phyloP scores from a whole-genome alignment of 495 filamentous ascomycete genomes.

The Hypoxylon fuscum region DNA sequence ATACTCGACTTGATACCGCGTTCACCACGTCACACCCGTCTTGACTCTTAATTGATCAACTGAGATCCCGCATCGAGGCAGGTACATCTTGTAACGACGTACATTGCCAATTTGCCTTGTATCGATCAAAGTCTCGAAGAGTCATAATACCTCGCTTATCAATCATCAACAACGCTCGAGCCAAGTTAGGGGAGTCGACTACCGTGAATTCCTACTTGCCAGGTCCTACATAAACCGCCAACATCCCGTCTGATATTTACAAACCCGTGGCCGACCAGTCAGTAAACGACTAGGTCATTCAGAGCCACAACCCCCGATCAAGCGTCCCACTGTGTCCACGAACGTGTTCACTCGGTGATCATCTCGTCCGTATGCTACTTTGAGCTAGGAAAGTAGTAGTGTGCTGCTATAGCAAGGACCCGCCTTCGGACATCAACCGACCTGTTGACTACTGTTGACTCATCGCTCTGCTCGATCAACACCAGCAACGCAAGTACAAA shows the following conservation, averaged over 20 bases:
- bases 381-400: constrained; percentile 22
- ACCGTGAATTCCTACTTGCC: constrained; percentile 20
- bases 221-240: constrained; percentile 30
- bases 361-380: constrained; percentile 28
- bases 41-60: constrained; percentile 33
- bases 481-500: constrained; percentile 37
- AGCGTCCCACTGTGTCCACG: constrained; percentile 44
- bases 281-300: constrained; percentile 34
- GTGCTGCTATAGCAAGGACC: constrained; percentile 24
- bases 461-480: constrained; percentile 27
- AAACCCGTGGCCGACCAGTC: constrained; percentile 41
- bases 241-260: constrained; percentile 31
- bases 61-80: constrained; percentile 36
- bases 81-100: constrained; percentile 35
- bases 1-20: constrained; percentile 56
- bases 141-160: constrained; percentile 31
- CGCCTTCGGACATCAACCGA: constrained; percentile 45
- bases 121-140: constrained; percentile 39
- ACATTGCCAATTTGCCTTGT: constrained; percentile 24
- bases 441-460: constrained; percentile 32
- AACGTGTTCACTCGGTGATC: constrained; percentile 32
- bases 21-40: constrained; percentile 52
- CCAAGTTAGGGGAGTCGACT: constrained; percentile 35
- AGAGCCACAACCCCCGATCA: constrained; percentile 28
- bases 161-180: constrained; percentile 24